These are phyloP conservation scores for Aspergillus nidulans DNA, from an alignment of 495 filamentous ascomycete genomes.

Conservation along the genomic window DNA sequence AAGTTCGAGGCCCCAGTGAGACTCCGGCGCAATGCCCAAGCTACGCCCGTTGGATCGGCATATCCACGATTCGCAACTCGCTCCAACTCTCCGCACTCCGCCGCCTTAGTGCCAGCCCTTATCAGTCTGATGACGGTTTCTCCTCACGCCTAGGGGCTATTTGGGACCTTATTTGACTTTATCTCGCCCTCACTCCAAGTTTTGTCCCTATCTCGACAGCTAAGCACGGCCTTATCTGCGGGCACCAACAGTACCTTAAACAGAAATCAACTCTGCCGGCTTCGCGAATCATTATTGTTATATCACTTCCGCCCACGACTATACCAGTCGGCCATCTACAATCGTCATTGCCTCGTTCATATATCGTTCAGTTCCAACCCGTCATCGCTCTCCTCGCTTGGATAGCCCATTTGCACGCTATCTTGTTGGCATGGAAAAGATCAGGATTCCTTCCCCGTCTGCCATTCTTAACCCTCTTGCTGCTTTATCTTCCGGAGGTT, in stretches of 20 bases:
- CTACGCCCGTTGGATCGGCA: slow-evolving; percentile 16
- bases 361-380: background rate
- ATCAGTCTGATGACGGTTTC: slow-evolving; percentile 22
- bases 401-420: slow-evolving; percentile 4
- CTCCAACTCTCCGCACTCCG: slow-evolving; percentile 24
- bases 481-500: slow-evolving; percentile 20
- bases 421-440: slow-evolving; percentile 51
- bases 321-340: background rate
- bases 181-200: slow-evolving; percentile 16
- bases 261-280: background rate
- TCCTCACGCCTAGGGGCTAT: slow-evolving; percentile 19
- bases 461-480: slow-evolving; percentile 49
- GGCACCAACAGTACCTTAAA: background rate
- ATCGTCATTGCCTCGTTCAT: background rate
- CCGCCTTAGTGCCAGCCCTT: slow-evolving; percentile 22
- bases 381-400: background rate
- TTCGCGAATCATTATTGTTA: slow-evolving; percentile 4
- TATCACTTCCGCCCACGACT: background rate
- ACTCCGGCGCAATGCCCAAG: slow-evolving; percentile 15
- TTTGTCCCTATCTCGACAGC: slow-evolving; percentile 14
- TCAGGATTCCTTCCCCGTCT: slow-evolving; percentile 61
- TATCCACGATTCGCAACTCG: slow-evolving; percentile 20
- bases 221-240: slow-evolving; percentile 17
- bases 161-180: slow-evolving; percentile 14
- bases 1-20: slow-evolving; percentile 10